Conservation (phyloP, 2,329 filamentous ascomycete genomes). For the Cladosporium oxysporum region DNA sequence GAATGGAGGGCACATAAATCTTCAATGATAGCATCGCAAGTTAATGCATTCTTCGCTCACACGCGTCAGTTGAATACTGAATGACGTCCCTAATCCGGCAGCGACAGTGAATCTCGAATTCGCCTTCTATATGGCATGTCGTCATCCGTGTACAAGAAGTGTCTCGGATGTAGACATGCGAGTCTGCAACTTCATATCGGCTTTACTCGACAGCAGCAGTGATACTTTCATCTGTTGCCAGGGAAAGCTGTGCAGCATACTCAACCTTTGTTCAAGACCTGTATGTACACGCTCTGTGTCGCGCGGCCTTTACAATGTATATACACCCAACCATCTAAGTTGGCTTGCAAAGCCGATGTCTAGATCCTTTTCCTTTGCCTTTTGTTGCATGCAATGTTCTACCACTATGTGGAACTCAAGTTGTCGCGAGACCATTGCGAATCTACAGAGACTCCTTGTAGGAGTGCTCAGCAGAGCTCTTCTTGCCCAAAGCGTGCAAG, state of each 20-base stretch:
- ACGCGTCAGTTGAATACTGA: background rate
- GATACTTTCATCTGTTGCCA: background rate
- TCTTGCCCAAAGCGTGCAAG: constrained; percentile 23
- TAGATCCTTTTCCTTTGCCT: background rate
- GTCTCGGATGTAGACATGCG: background rate
- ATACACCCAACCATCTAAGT: background rate
- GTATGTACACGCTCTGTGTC: background rate
- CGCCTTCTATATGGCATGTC: background rate
- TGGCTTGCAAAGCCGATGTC: background rate
- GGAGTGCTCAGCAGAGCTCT: background rate
- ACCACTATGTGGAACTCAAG: background rate
- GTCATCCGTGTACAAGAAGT: background rate
- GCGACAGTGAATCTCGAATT: background rate
- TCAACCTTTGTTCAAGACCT: background rate
- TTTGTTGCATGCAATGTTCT: background rate
- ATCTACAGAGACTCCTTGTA: constrained; percentile 7
- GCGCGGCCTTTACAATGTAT: background rate
- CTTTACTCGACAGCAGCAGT: background rate
- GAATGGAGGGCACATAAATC: background rate
- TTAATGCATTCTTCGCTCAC: background rate
- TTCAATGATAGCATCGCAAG: background rate
- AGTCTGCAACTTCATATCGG: background rate
- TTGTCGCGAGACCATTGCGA: background rate
- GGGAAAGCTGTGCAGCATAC: too few relatives aligned
- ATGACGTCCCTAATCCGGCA: background rate